These are phyloP conservation scores for Fraxinus albicans DNA, from an alignment of 305 asterid genomes.

Conservation along the genomic window DNA sequence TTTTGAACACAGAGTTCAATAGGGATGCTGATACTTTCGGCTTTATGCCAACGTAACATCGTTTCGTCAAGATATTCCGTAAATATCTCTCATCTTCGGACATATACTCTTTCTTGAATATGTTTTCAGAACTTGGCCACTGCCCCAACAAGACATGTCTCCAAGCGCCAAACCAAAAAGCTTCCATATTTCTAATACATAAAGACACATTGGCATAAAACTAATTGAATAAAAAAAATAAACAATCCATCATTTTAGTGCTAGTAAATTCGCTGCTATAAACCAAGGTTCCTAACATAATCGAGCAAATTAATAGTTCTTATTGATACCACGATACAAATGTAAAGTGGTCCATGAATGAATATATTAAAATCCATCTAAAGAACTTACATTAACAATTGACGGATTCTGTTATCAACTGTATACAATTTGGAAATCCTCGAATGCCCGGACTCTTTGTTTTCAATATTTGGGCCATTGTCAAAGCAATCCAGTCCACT, in stretches of 20 bases:
- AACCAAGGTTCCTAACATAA: neutral
- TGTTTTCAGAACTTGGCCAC: constrained; percentile 54
- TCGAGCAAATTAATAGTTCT: too few relatives aligned
- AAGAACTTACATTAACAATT: constrained; percentile 67
- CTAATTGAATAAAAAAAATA: neutral
- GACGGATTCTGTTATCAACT: constrained; percentile 62
- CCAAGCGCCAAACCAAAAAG: constrained; percentile 78
- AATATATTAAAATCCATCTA: constrained; percentile 15
- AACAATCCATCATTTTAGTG: neutral
- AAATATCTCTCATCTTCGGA: constrained; percentile 48
- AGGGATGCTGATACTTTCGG: constrained; percentile 33
- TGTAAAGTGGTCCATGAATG: neutral
- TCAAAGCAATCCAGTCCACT: constrained; percentile 54
- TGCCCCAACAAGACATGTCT: constrained; percentile 68
- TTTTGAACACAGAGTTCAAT: constrained; percentile 38
- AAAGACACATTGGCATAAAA: constrained; percentile 9
- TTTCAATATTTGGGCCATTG: constrained; percentile 43
- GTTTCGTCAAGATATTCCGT: constrained; percentile 56
- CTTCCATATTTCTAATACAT: constrained; percentile 63
- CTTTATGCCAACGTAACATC: constrained; percentile 41
- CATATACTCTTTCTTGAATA: constrained; percentile 45
- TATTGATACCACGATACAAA: too few relatives aligned
- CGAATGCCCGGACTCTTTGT: constrained; percentile 39
- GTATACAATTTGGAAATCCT: constrained; percentile 78
- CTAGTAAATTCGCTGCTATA: neutral